Percentiles rank a stretch among this genome's conserved stretches.
Evolutionary conservation across 1,284 basidiomycete species (phyloP).

Genomic region (Malassezia yamatoensis): DNA sequence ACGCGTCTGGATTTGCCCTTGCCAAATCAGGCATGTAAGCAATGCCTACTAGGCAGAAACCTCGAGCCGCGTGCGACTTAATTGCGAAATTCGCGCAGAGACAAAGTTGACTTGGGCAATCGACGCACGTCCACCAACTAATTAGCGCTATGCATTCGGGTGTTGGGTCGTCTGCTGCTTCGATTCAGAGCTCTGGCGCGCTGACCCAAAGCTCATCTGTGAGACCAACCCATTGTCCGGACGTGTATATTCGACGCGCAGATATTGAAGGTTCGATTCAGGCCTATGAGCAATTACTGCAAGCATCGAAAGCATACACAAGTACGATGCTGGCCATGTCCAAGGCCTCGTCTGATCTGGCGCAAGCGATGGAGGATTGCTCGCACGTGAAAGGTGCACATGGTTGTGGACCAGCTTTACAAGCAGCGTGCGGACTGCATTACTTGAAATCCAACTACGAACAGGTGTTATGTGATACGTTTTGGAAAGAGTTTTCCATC

Average conservation of each 20-base stretch:
- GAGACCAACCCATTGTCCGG: slow-evolving; percentile 41
- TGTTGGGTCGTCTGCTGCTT: slow-evolving; percentile 1
- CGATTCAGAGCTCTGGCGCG: not conserved
- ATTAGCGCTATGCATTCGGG: not conserved
- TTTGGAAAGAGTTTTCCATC: slow-evolving; percentile 81
- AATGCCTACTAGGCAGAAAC: no score
- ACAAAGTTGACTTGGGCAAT: no score
- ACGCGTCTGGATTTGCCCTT: no score
- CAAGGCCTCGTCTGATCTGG: slow-evolving; percentile 72
- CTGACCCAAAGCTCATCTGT: slow-evolving; percentile 7
- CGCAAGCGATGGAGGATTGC: slow-evolving; percentile 54
- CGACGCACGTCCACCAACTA: no score
- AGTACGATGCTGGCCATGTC: slow-evolving; percentile 72
- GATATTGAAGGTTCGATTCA: slow-evolving; percentile 67
- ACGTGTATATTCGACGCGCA: slow-evolving; percentile 69
- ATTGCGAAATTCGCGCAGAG: not conserved
- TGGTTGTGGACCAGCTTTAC: slow-evolving; percentile 28
- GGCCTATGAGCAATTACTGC: slow-evolving; percentile 74
- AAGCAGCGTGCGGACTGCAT: slow-evolving; percentile 59
- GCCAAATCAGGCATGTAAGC: no score
- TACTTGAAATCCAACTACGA: slow-evolving; percentile 86
- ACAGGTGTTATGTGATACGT: slow-evolving; percentile 74
- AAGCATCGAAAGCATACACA: slow-evolving; percentile 70
- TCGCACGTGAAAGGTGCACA: slow-evolving; percentile 43
- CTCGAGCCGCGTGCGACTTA: no score